Evolutionary conservation across 768 basidiomycete species (phyloP).

Genomic region (Russula virescens): DNA sequence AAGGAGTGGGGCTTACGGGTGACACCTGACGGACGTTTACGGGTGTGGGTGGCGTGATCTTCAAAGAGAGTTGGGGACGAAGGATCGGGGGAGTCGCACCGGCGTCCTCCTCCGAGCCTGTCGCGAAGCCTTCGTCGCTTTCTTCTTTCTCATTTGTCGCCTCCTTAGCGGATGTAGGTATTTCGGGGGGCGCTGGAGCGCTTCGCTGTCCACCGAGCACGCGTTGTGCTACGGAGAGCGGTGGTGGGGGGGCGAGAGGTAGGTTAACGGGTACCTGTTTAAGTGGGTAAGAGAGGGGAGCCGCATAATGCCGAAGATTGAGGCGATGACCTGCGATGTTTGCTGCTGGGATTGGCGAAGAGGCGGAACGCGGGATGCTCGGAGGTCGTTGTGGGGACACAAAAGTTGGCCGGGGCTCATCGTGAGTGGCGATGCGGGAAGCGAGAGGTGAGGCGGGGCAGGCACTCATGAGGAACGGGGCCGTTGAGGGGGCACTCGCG

Average conservation of each 20-base stretch:
- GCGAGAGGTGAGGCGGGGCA: conserved; percentile 8
- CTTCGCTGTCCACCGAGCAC: conserved; percentile 13
- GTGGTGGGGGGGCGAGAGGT: not conserved
- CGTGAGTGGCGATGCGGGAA: conserved; percentile 1
- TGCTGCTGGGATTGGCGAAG: conserved; percentile 13
- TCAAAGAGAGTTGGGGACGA: conserved; percentile 19
- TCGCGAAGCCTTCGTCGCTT: conserved; percentile 24
- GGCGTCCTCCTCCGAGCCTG: conserved; percentile 20
- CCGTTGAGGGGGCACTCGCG: not conserved
- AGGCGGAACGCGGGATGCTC: conserved; percentile 12
- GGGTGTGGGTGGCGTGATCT: conserved; percentile 15
- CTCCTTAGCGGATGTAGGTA: not conserved
- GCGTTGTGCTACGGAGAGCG: not conserved
- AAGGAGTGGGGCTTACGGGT: conserved; percentile 12
- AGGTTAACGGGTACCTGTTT: not conserved
- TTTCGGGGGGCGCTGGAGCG: not conserved
- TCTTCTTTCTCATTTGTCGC: conserved; percentile 9
- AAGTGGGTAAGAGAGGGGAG: conserved; percentile 11
- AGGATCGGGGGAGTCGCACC: not conserved
- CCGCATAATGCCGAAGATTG: conserved; percentile 24
- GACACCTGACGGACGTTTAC: not conserved
- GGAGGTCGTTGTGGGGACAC: conserved; percentile 5
- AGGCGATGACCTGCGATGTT: conserved; percentile 9
- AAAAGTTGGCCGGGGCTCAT: conserved; percentile 14
- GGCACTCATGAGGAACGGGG: conserved; percentile 17